Evolutionary conservation across 495 filamentous ascomycete genomes (phyloP).

Genomic region (Penicillium antarcticum): DNA sequence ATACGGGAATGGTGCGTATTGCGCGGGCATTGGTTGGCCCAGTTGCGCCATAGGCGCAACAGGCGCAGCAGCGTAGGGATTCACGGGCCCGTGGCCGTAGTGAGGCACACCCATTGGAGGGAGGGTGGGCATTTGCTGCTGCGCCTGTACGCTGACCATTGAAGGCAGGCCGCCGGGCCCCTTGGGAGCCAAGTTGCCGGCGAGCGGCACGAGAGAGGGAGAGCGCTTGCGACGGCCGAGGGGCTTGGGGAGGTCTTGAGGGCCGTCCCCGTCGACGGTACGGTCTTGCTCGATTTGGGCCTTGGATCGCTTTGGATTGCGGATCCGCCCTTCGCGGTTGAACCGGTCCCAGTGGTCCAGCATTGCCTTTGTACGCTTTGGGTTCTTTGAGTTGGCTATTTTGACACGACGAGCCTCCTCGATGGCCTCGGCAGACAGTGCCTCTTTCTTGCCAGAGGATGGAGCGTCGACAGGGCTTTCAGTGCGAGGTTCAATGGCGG

Average conservation of each 20-base stretch:
- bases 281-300: constrained; percentile 44
- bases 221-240: constrained; percentile 20
- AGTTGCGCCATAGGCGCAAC: constrained; percentile 11
- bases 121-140: constrained; percentile 12
- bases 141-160: constrained; percentile 15
- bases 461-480: constrained; percentile 1
- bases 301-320: constrained; percentile 47
- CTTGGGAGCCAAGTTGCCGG: constrained; percentile 27
- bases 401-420: constrained; percentile 35
- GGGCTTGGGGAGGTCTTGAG: constrained; percentile 25
- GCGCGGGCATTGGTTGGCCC: constrained; percentile 22
- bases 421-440: constrained; percentile 23
- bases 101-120: constrained; percentile 17
- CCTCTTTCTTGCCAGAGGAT: constrained; percentile 10
- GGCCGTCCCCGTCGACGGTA: constrained; percentile 25
- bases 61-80: constrained; percentile 16
- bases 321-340: constrained; percentile 40
- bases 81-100: constrained; percentile 10
- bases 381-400: constrained; percentile 48
- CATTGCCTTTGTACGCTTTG: constrained; percentile 48
- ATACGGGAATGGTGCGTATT: constrained; percentile 26
- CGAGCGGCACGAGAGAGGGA: constrained; percentile 19
- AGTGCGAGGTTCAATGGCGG: constrained; percentile 7
- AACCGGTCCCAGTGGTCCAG: constrained; percentile 48
- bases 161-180: constrained; percentile 15